phyloP scores from a whole-genome alignment of 2,329 filamentous ascomycete genomes.

The Neopestalotiopsis clavispora region DNA sequence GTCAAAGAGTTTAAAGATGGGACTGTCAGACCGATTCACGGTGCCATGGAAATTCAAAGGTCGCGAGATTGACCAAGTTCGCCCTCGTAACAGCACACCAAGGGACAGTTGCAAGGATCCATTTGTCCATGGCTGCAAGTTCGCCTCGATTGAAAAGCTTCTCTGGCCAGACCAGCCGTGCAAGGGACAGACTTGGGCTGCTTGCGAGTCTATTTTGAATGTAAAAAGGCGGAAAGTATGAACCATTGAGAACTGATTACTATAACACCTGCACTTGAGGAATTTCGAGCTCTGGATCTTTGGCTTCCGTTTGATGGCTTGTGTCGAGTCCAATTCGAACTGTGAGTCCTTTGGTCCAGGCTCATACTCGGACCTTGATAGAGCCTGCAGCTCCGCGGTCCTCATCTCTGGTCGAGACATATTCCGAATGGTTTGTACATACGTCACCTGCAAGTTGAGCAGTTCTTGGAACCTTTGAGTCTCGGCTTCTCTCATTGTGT shows the following conservation, averaged over 20 bases:
- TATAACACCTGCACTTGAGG: no score
- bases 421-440: no score
- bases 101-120: not conserved
- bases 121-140: not conserved
- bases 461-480: not conserved
- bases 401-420: not conserved
- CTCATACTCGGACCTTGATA: no score
- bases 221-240: not conserved
- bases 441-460: no score
- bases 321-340: not conserved
- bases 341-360: not conserved
- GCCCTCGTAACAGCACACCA: not conserved
- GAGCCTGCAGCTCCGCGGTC: no score
- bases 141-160: not conserved
- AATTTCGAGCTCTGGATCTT: not conserved
- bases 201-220: not conserved
- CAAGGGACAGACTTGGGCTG: not conserved
- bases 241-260: no score
- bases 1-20: not conserved
- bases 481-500: not conserved
- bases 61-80: not conserved
- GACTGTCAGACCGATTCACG: not conserved
- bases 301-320: not conserved
- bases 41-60: not conserved
- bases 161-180: not conserved